These are phyloP conservation scores for Irpex lacteus DNA, from an alignment of 1,284 basidiomycete genomes.

Conservation along the genomic window DNA sequence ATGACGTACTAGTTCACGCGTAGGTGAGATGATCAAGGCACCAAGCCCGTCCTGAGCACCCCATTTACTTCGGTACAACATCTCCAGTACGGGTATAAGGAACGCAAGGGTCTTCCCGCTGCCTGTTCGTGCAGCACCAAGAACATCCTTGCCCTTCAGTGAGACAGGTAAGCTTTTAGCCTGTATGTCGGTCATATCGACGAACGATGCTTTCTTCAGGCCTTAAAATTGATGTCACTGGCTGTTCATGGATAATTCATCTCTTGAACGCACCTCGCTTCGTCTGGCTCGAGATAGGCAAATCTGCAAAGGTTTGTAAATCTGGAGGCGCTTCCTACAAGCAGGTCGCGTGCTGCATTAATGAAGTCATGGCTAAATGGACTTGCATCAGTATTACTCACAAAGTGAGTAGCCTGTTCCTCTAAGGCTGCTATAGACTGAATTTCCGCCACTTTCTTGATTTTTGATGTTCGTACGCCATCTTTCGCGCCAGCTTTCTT, in stretches of 20 bases:
- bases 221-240: constrained; percentile 41
- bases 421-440: constrained; percentile 56
- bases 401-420: constrained; percentile 50
- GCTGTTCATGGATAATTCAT: not conserved
- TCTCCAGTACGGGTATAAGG: constrained; percentile 75
- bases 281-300: constrained; percentile 69
- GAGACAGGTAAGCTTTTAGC: constrained; percentile 60
- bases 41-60: constrained; percentile 85
- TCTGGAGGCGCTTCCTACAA: constrained; percentile 45
- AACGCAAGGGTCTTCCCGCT: constrained; percentile 86
- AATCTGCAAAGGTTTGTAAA: constrained; percentile 55
- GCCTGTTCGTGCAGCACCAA: constrained; percentile 79
- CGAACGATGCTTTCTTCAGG: constrained; percentile 82
- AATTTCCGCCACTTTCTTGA: constrained; percentile 48
- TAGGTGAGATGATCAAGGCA: constrained; percentile 93
- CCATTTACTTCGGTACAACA: constrained; percentile 75
- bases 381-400: constrained; percentile 33
- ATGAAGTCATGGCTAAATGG: constrained; percentile 12
- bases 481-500: constrained; percentile 8
- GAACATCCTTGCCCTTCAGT: constrained; percentile 66
- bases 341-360: constrained; percentile 17
- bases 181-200: constrained; percentile 86
- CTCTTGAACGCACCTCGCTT: constrained; percentile 51
- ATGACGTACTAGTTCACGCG: constrained; percentile 80
- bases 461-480: constrained; percentile 30